Evolutionary conservation across 108 stramenopile genomes (phyloP).

Genomic region (Ochromonas danica): DNA sequence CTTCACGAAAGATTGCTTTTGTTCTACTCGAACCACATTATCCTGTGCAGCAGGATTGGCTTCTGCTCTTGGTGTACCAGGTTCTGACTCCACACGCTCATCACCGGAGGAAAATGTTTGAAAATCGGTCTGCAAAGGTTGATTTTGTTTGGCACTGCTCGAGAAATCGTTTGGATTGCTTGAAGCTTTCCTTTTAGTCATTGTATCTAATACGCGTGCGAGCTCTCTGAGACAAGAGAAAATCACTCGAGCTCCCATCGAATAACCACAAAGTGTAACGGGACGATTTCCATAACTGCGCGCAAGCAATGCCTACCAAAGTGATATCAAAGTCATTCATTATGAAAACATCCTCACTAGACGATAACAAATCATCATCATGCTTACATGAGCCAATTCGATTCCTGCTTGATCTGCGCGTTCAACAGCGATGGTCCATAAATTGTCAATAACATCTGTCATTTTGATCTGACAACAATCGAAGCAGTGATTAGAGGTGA

Average conservation of each 20-base stretch:
- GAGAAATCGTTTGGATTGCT: background rate
- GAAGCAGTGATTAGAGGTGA: too few species aligned
- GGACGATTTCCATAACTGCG: conserved; percentile 75
- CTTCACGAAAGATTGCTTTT: too few species aligned
- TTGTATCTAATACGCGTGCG: conserved; percentile 27
- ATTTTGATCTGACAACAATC: background rate
- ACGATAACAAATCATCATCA: background rate
- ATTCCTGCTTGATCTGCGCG: conserved; percentile 2
- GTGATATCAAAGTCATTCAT: background rate
- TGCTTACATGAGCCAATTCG: background rate
- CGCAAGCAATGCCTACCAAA: conserved; percentile 65
- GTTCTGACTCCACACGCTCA: background rate
- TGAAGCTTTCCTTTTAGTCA: background rate
- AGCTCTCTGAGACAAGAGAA: conserved; percentile 85
- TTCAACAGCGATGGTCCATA: conserved; percentile 22
- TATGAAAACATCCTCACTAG: background rate
- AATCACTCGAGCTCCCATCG: conserved; percentile 88
- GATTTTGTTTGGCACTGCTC: background rate
- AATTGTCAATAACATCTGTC: background rate
- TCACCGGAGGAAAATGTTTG: background rate
- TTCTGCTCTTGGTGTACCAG: background rate
- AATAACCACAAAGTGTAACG: conserved; percentile 85
- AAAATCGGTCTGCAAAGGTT: background rate
- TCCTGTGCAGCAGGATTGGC: background rate
- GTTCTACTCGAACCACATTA: too few species aligned